Evolutionary conservation across 164 flowering plant genomes (phyloP).

Genomic region (Aristolochia contorta): DNA sequence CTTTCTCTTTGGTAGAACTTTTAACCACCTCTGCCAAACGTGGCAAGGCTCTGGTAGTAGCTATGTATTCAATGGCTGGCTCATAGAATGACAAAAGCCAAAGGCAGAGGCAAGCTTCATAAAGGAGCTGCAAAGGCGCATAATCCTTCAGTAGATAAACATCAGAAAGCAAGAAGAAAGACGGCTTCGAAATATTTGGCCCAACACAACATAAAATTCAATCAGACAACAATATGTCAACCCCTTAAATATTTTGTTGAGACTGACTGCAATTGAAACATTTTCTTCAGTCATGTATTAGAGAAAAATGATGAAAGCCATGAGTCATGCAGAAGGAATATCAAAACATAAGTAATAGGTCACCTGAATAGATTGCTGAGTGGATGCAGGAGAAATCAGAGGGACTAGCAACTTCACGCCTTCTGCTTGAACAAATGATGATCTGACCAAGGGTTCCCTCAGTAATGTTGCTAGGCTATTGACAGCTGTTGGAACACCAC

Average conservation of each 20-base stretch:
- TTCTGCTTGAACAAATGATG: constrained; percentile 84
- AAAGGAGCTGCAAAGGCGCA: constrained; percentile 60
- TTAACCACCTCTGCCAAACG: constrained; percentile 79
- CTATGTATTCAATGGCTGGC: constrained; percentile 83
- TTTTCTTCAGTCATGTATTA: too few species aligned
- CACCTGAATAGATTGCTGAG: constrained; percentile 96
- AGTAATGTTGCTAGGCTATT: constrained; percentile 75
- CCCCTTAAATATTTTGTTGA: too few species aligned
- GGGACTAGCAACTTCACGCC: constrained; percentile 89
- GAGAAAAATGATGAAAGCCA: too few species aligned
- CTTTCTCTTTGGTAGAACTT: constrained; percentile 95
- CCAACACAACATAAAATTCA: too few species aligned
- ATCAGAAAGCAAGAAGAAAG: too few species aligned
- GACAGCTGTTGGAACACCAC: constrained; percentile 63
- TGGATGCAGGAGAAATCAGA: constrained; percentile 83
- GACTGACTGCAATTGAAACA: too few species aligned
- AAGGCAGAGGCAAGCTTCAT: constrained; percentile 91
- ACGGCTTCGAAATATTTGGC: too few species aligned
- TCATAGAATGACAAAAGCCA: constrained; percentile 96
- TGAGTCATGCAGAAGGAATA: too few species aligned
- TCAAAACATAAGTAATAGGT: not conserved
- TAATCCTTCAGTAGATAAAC: not conserved
- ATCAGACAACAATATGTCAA: too few species aligned
- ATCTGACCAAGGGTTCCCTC: constrained; percentile 78
- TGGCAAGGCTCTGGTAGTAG: constrained; percentile 72